A percentile compares a stretch with the other conserved stretches of the same genome.
These are phyloP conservation scores for Tillandsia fasciculata DNA, from an alignment of 176 grass and related monocot genomes.

Conservation along the genomic window DNA sequence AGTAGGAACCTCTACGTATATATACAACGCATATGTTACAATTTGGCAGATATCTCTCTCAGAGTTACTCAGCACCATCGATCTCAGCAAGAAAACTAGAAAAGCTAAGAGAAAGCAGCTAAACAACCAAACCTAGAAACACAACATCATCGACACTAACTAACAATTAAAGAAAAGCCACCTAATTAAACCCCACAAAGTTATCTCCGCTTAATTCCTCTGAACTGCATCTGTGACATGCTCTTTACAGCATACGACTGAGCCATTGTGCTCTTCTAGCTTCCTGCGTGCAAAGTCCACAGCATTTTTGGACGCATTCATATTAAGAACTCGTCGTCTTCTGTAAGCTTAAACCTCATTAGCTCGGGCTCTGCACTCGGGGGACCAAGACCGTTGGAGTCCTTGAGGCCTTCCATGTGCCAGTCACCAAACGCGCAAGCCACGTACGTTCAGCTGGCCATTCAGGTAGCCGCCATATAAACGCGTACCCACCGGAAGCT, in stretches of 20 bases:
- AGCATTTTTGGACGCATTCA: conserved; percentile 65
- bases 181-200: conserved; percentile 15
- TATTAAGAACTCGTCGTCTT: conserved; percentile 75
- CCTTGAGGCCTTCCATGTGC: conserved; percentile 91
- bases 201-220: conserved; percentile 71
- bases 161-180: conserved; percentile 29
- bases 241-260: conserved; percentile 66
- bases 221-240: conserved; percentile 73
- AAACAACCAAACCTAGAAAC: conserved; percentile 30
- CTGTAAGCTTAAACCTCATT: conserved; percentile 48
- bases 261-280: conserved; percentile 80
- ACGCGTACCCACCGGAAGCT: conserved; percentile 59
- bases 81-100: conserved; percentile 26
- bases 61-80: conserved; percentile 42
- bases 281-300: conserved; percentile 81
- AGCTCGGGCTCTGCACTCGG: conserved; percentile 83
- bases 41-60: background rate
- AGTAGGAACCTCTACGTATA: conserved; percentile 36
- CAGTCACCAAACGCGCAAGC: conserved; percentile 72
- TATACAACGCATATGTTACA: conserved; percentile 43
- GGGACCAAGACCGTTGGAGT: conserved; percentile 35
- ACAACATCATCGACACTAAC: conserved; percentile 16
- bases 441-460: conserved; percentile 72
- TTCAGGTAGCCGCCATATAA: conserved; percentile 58
- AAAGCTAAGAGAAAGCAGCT: conserved; percentile 25